Evolutionary conservation across 371 early-diverging fungal species (phyloP).

Genomic region (Chytridium lagenaria): DNA sequence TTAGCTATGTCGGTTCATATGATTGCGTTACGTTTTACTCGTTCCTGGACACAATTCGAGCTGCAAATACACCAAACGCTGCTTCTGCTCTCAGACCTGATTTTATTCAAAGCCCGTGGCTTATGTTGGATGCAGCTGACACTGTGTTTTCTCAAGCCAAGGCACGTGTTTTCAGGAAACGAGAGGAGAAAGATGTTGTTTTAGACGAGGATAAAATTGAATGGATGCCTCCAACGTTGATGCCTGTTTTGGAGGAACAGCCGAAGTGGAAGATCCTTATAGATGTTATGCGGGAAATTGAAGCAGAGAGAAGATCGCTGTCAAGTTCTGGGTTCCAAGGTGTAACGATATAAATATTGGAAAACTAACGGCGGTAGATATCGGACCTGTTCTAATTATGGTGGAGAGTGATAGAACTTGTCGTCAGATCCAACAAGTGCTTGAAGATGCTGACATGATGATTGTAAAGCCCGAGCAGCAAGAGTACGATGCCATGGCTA

Average conservation of each 20-base stretch:
- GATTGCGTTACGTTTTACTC: slow-evolving; percentile 89
- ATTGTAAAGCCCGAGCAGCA: slow-evolving; percentile 6
- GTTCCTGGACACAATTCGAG: slow-evolving; percentile 81
- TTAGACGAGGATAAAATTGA: slow-evolving; percentile 2
- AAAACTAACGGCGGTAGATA: slow-evolving; percentile 14
- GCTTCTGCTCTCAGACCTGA: slow-evolving; percentile 36
- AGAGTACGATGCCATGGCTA: background rate
- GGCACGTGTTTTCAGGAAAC: slow-evolving; percentile 65
- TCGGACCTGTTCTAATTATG: slow-evolving; percentile 71
- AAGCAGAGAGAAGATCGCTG: slow-evolving; percentile 48
- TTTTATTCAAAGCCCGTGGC: slow-evolving; percentile 67
- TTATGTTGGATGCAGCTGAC: slow-evolving; percentile 86
- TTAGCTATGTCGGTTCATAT: slow-evolving; percentile 73
- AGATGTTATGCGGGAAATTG: slow-evolving; percentile 78
- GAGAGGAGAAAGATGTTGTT: slow-evolving; percentile 10
- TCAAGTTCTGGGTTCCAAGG: background rate
- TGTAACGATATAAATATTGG: slow-evolving; percentile 4
- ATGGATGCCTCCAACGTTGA: slow-evolving; percentile 66
- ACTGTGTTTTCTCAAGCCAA: slow-evolving; percentile 66
- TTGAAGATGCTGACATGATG: slow-evolving; percentile 23
- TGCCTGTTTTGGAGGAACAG: slow-evolving; percentile 82
- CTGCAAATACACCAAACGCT: slow-evolving; percentile 52
- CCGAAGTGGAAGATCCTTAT: slow-evolving; percentile 89
- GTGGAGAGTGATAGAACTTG: slow-evolving; percentile 71
- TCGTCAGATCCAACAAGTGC: slow-evolving; percentile 61